Conservation (phyloP, 2,329 filamentous ascomycete species). For the Pleoardoris graminearum region DNA sequence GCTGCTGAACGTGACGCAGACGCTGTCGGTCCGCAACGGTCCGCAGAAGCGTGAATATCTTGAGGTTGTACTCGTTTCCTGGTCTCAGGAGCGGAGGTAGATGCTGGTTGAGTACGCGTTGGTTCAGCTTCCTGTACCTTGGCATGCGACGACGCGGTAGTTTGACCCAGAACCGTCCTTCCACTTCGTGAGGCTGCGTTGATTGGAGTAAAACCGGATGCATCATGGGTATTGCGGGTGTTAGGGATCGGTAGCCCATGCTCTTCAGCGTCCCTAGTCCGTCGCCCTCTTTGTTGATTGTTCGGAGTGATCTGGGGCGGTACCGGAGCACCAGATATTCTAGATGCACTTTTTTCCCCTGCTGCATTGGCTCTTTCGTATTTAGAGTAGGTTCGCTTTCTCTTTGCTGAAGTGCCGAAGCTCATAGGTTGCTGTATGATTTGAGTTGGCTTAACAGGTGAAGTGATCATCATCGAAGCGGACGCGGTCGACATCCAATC, state of each 20-base stretch:
- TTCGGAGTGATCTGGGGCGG: neutral
- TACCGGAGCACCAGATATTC: neutral
- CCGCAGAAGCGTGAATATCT: conserved; percentile 21
- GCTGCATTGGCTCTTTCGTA: neutral
- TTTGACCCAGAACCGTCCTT: neutral
- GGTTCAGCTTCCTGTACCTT: neutral
- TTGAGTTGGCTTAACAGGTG: conserved; percentile 6
- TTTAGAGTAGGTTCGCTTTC: conserved; percentile 1
- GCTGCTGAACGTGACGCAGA: neutral
- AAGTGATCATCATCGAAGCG: conserved; percentile 30
- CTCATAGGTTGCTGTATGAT: neutral
- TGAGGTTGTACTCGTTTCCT: conserved; percentile 3
- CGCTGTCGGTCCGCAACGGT: conserved; percentile 12
- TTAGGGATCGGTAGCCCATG: neutral
- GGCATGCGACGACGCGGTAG: neutral
- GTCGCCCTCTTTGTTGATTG: neutral
- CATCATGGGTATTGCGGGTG: neutral
- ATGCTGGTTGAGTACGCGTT: conserved; percentile 5
- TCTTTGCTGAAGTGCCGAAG: neutral
- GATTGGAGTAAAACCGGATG: neutral
- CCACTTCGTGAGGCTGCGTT: neutral
- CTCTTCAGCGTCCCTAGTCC: too few relatives aligned
- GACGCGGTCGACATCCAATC: conserved; percentile 26
- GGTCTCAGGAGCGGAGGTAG: conserved; percentile 1
- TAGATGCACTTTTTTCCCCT: neutral